Evolutionary conservation across 1,139 yeast genomes (phyloP).

Genomic region (Insectozyma bohioensis): DNA sequence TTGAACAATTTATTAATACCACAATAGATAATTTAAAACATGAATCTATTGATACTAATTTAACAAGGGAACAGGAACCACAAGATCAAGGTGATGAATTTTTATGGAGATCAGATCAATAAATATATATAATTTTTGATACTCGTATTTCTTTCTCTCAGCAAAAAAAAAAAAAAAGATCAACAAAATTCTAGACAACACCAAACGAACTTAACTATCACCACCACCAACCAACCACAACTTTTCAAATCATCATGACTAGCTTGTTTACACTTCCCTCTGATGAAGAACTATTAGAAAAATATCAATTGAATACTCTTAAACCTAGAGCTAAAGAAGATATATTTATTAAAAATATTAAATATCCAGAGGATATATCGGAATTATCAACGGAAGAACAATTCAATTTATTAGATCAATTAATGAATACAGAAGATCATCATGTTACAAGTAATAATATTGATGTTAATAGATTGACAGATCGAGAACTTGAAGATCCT

Average conservation of each 20-base stretch:
- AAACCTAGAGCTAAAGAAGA: constrained; percentile 24
- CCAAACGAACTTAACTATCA: too few relatives aligned
- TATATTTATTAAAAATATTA: constrained; percentile 18
- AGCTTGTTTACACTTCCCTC: constrained; percentile 27
- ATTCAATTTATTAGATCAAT: constrained; percentile 26
- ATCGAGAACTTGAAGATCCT: constrained; percentile 48
- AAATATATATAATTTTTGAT: too few relatives aligned
- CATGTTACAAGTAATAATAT: constrained; percentile 14
- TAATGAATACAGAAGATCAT: constrained; percentile 19
- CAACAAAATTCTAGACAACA: too few relatives aligned
- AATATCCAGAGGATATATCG: constrained; percentile 24
- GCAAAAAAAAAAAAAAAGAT: too few relatives aligned
- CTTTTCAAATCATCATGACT: constrained; percentile 19
- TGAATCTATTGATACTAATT: too few relatives aligned
- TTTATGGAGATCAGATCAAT: too few relatives aligned
- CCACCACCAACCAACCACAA: background rate
- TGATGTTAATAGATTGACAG: constrained; percentile 4
- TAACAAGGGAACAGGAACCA: too few relatives aligned
- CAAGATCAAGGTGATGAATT: too few relatives aligned
- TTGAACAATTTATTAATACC: background rate
- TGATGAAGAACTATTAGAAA: constrained; percentile 21
- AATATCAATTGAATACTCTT: constrained; percentile 27
- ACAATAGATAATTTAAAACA: constrained; percentile 2
- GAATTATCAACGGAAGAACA: constrained; percentile 28
- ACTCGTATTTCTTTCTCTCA: too few relatives aligned